These are phyloP conservation scores for Lactarius quietus DNA, from an alignment of 768 basidiomycete species.

Conservation along the genomic window DNA sequence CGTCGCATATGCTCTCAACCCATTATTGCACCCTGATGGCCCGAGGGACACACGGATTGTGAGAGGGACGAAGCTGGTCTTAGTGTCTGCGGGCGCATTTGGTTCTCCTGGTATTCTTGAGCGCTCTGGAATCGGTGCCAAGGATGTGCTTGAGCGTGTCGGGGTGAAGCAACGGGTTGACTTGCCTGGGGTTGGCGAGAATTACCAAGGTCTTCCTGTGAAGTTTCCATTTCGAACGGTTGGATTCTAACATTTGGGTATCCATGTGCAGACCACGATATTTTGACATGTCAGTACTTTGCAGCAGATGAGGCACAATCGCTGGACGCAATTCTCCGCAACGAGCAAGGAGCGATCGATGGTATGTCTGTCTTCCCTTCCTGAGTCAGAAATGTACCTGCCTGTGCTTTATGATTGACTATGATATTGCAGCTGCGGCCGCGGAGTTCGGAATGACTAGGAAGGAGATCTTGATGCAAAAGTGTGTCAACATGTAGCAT, in stretches of 20 bases:
- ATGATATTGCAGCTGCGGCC: conserved; percentile 31
- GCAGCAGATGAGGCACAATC: conserved; percentile 25
- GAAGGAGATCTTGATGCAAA: conserved; percentile 50
- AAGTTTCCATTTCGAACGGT: not conserved
- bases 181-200: conserved; percentile 43
- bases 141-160: conserved; percentile 28
- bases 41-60: conserved; percentile 22
- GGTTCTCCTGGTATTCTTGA: conserved; percentile 1
- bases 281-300: conserved; percentile 17
- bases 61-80: conserved; percentile 36
- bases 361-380: conserved; percentile 14
- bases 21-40: conserved; percentile 17
- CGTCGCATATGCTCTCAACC: conserved; percentile 2
- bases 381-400: not conserved
- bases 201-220: conserved; percentile 36
- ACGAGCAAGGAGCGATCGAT: conserved; percentile 22
- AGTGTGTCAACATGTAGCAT: conserved; percentile 40
- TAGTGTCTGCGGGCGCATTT: conserved; percentile 39
- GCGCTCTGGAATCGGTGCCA: conserved; percentile 40
- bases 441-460: conserved; percentile 38
- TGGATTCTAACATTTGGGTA: conserved; percentile 3
- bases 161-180: conserved; percentile 36
- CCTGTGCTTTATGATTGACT: not conserved
- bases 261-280: conserved; percentile 21
- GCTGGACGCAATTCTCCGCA: conserved; percentile 26